phyloP scores from a whole-genome alignment of 306 rosid species.

The Echinosophora koreensis region DNA sequence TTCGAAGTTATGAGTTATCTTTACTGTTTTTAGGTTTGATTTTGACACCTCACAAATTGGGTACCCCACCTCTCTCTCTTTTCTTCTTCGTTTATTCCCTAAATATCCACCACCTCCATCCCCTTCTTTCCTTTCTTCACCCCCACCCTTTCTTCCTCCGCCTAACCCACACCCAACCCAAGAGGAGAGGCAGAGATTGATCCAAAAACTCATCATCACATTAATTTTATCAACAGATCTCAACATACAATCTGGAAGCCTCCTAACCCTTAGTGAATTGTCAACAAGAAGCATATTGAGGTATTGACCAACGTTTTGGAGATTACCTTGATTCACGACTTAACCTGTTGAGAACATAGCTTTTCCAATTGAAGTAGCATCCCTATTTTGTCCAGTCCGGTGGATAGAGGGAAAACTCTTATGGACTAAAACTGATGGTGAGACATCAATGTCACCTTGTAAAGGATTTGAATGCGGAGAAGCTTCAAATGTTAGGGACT shows the following conservation, averaged over 20 bases:
- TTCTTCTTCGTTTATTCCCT: too few species aligned
- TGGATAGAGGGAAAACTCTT: constrained; percentile 72
- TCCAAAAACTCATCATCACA: too few species aligned
- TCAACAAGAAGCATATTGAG: constrained; percentile 53
- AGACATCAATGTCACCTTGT: constrained; percentile 64
- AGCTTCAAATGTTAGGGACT: constrained; percentile 64
- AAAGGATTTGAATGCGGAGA: constrained; percentile 67
- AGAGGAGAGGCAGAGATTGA: too few species aligned
- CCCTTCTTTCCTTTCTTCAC: too few species aligned
- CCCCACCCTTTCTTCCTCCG: too few species aligned
- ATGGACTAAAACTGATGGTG: constrained; percentile 67
- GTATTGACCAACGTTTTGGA: constrained; percentile 61
- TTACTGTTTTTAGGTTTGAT: too few species aligned
- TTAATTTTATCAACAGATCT: too few species aligned
- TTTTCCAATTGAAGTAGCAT: constrained; percentile 58
- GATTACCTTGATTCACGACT: constrained; percentile 54
- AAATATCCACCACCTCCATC: too few species aligned
- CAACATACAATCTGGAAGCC: constrained; percentile 46
- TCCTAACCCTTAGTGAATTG: constrained; percentile 63
- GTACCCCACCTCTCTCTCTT: too few species aligned
- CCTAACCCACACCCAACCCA: too few species aligned
- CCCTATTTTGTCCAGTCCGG: constrained; percentile 58
- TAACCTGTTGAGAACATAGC: constrained; percentile 58
- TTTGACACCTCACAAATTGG: too few species aligned
- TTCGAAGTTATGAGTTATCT: too few species aligned